Percentiles rank a stretch among this genome's conserved stretches.
Conservation (phyloP, 2,329 filamentous ascomycete species). For the Trichoderma afroharzianum region DNA sequence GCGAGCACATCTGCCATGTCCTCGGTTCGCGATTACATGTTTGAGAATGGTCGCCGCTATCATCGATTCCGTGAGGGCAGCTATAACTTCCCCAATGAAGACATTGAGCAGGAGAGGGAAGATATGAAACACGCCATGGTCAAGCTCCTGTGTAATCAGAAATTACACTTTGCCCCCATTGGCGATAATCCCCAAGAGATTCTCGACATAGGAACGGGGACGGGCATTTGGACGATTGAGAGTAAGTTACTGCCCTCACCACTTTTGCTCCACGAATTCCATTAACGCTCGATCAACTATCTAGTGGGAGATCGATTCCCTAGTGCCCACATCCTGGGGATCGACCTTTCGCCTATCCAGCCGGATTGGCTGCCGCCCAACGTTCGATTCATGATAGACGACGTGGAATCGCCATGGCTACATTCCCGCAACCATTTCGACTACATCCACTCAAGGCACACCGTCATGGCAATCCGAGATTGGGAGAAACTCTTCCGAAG, state of each 20-base stretch:
- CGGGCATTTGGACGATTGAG: constrained; percentile 58
- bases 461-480: constrained; percentile 53
- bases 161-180: constrained; percentile 52
- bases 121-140: constrained; percentile 56
- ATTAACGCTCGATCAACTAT: not conserved
- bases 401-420: constrained; percentile 55
- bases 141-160: constrained; percentile 44
- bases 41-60: constrained; percentile 58
- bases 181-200: constrained; percentile 45
- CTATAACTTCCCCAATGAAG: constrained; percentile 60
- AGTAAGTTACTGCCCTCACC: constrained; percentile 30
- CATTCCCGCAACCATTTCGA: constrained; percentile 54
- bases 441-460: constrained; percentile 58
- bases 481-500: constrained; percentile 49
- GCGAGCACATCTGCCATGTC: constrained; percentile 38
- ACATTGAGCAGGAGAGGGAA: constrained; percentile 55
- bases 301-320: constrained; percentile 46
- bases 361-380: constrained; percentile 53
- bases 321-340: constrained; percentile 41
- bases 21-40: constrained; percentile 47
- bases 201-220: constrained; percentile 57
- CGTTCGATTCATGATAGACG: constrained; percentile 54
- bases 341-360: constrained; percentile 48
- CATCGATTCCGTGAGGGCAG: constrained; percentile 51
- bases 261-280: not conserved